Evolutionary conservation across 768 basidiomycete species (phyloP).

Genomic region (Naganishia vaughanmartiniae): DNA sequence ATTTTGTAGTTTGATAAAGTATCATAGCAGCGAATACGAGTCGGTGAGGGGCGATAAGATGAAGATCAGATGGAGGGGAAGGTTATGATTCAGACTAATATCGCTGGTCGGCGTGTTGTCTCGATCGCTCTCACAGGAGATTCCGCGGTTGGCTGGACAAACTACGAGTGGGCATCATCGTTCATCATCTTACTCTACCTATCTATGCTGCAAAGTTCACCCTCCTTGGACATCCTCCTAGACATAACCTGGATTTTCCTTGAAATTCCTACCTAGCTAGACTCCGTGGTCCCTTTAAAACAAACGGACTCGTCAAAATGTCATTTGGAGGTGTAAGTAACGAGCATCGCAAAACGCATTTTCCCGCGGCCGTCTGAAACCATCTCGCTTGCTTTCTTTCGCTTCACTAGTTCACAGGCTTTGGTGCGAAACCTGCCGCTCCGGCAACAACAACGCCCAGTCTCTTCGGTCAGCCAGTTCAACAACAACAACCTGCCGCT

Average conservation of each 20-base stretch:
- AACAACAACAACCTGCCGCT: not conserved
- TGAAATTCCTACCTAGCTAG: not conserved
- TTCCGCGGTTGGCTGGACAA: not conserved
- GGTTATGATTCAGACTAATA: conserved; percentile 14
- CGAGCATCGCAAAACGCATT: too few species aligned
- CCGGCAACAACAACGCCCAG: not conserved
- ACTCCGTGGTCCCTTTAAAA: not conserved
- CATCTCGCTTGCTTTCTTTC: not conserved
- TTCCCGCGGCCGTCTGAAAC: not conserved
- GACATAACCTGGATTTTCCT: too few species aligned
- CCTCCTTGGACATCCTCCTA: too few species aligned
- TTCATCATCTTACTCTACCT: not conserved
- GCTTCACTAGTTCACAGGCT: not conserved
- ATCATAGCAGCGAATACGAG: not conserved
- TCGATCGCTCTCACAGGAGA: not conserved
- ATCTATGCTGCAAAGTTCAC: not conserved
- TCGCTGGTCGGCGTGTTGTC: not conserved
- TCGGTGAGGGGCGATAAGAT: not conserved
- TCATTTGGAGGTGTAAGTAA: conserved; percentile 19
- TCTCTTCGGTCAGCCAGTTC: not conserved
- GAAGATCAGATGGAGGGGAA: not conserved
- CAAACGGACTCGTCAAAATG: not conserved
- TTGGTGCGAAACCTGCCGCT: not conserved
- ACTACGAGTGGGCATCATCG: not conserved
- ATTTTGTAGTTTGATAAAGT: not conserved